Evolutionary conservation across 345 rosid genomes (phyloP), one percentile per base, ranked within the genome.

Genomic region (Viola odorata): DNA sequence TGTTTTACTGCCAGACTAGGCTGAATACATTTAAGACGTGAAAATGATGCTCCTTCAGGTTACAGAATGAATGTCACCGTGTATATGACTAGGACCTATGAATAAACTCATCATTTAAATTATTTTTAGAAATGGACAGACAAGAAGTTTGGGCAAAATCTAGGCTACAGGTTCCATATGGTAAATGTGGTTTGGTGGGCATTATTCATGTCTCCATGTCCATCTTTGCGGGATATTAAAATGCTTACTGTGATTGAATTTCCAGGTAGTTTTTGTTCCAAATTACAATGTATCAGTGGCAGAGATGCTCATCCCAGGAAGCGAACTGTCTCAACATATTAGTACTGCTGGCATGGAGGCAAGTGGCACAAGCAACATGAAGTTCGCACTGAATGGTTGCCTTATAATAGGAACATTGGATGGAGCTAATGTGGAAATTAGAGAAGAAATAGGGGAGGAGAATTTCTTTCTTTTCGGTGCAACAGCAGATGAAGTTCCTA

Each of bases 331-430:
- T 39, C 98, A 92, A 69, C 96, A 92, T 77, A 92, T 92, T 55
- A 92, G 98, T 76, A 92, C 98, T 55, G 96, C 96, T 62, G 98
- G 98, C 67, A 92, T 92, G 98, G 98, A 92, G 79, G 98, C 98
- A 56, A 92, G 98, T 78, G 98, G 98, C 51, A 92, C 98, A 42
- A 92, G 98, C 89, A 92, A 92, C 84, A 92, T 92, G 98, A 92
- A 92, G 73, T 92, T 92, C 52, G 75, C 98, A 38, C 86, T 92
- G 37, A 92, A 92, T 42, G 98, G 98, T 57, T 89, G 98, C 80
- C 96, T 92, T 67, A 87, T 92, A 56, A 84, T 92, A 62, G 98
- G 98, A 73, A 92, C 98, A 54, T 68, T 92, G 44, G 98, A 92
- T 72, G 98, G 98, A 16, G 98, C 98, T 65, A 92, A 92, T 69